These are phyloP conservation scores for Amanita inopinata DNA, from an alignment of 768 basidiomycete species.

Conservation along the genomic window DNA sequence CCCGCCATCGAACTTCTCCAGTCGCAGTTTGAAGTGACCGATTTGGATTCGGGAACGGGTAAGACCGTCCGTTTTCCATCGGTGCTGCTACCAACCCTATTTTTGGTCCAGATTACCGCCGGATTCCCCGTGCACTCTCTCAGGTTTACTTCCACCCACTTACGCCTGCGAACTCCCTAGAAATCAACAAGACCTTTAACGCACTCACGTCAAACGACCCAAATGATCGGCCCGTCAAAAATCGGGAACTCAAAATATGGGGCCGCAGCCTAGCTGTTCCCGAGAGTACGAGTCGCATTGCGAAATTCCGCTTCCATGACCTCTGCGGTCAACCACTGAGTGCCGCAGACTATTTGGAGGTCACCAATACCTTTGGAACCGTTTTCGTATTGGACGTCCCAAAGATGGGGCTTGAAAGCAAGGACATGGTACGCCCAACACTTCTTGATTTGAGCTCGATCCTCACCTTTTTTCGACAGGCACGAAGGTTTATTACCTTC, in stretches of 20 bases:
- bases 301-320: slow-evolving; percentile 78
- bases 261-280: slow-evolving; percentile 77
- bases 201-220: slow-evolving; percentile 49
- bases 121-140: slow-evolving; percentile 85
- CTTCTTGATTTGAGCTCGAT: slow-evolving; percentile 5
- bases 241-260: slow-evolving; percentile 77
- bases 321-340: slow-evolving; percentile 85
- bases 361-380: slow-evolving; percentile 81
- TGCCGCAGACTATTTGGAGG: slow-evolving; percentile 93
- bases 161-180: slow-evolving; percentile 47
- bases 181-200: slow-evolving; percentile 78
- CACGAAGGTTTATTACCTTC: slow-evolving; percentile 94
- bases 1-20: slow-evolving; percentile 94
- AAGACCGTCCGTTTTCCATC: slow-evolving; percentile 11
- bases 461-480: slow-evolving; percentile 33
- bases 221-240: slow-evolving; percentile 43
- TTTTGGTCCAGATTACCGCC: slow-evolving; percentile 70
- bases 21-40: slow-evolving; percentile 74
- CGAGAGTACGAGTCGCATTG: slow-evolving; percentile 69
- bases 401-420: slow-evolving; percentile 77
- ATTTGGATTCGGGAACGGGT: slow-evolving; percentile 95
- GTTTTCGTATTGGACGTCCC: slow-evolving; percentile 84
- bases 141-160: slow-evolving; percentile 90
- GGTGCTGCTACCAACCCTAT: slow-evolving; percentile 4
- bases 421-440: slow-evolving; percentile 58